Evolutionary conservation across 2,329 filamentous ascomycete genomes (phyloP), one percentile per base, ranked within the genome.

Genomic region (Diaporthe citrichinensis): DNA sequence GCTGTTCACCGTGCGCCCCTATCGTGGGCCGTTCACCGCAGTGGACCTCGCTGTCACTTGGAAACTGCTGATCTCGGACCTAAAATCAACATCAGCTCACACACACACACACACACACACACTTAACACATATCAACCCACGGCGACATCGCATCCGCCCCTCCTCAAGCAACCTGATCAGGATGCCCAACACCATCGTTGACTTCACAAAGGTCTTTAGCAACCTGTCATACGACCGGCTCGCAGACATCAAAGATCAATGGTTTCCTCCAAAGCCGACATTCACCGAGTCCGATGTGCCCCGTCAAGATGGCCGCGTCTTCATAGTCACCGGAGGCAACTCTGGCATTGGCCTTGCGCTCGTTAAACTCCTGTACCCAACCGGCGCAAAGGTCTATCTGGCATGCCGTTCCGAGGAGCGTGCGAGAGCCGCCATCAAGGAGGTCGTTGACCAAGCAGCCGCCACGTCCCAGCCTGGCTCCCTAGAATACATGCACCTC

Each of bases 291-390:
- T 71, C 68, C 4, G 74, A 82, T 74, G 73, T 84, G 5, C 71
- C 78, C 1, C 76, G 76, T 2, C 81, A 83, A 44, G 58, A 76
- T 17, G 82, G 79, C 7, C 79, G 79, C 34, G 82, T 85, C 1
- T 84, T 84, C 58, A 87, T 92, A 53, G 85, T 92, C 12, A 92
- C 89, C 0, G 82, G 83, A 0, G 83, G 81, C 0, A 84, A 82
- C 51, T 76, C 80, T 1, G 83, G 83, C 34, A 83, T 90, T 7
- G 90, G 89, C 2, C 83, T 85, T 44, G 88, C 91, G 78, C 83
- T 92, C 5, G 82, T 83, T 73, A 86, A 86, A 71, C 86, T 91
- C 1, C 84, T 92, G 6, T 91, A 90, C 79, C 79, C 81, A 0
- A 85, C 84, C 4, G 87, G 89, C 28, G 79, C 74, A n/a, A 79